Evolutionary conservation across 257 asterid genomes (phyloP), one percentile per base, ranked within the genome.

Genomic region (Phtheirospermum japonicum): DNA sequence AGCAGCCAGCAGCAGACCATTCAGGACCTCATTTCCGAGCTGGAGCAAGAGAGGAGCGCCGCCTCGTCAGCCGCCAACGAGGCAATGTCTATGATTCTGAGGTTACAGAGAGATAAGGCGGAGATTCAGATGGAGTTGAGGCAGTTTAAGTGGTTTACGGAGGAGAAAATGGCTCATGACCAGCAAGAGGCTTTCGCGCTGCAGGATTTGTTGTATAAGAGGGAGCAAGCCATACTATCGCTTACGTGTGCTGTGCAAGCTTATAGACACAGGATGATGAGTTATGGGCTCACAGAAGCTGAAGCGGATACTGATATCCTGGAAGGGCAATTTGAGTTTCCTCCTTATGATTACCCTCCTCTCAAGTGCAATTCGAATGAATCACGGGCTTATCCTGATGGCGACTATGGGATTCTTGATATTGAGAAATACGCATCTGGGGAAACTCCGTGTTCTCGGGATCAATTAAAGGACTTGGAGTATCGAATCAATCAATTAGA

Each of bases 11-110:
- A 89, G 75, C 69, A 75, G 66, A 76, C 76, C 13, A 83, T 92
- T 76, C 85, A 82, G 67, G 91, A 80, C 49, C 88, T 92, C 51
- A 68, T 82, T 33, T 50, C 71, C 14, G 99, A 92, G 78, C 72
- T 92, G 83, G 99, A 92, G 64, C 97, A 89, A 79, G 99, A 92
- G 82, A 87, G 99, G 80, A 89, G 82, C 48, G 99, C 97, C 0
- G 73, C 97, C 7, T 80, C 95, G 4, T 86, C 97, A 8, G 97
- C 99, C 74, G 97, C 99, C 61, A 89, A 78, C 36, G 99, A 92
- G 78, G 95, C 99, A 0, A 84, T 92, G 94, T 92, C 99, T 4
- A 92, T 92, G 99, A 92, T 89, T 63, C 80, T 89, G 76, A 82
- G 95, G 82, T 69, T 92, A 82, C 99, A 92, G 81, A 80, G 97